Percentiles rank a stretch among this genome's conserved stretches.
phyloP scores from a whole-genome alignment of 1,139 yeast species.

The Lodderomyces elongisporus region DNA sequence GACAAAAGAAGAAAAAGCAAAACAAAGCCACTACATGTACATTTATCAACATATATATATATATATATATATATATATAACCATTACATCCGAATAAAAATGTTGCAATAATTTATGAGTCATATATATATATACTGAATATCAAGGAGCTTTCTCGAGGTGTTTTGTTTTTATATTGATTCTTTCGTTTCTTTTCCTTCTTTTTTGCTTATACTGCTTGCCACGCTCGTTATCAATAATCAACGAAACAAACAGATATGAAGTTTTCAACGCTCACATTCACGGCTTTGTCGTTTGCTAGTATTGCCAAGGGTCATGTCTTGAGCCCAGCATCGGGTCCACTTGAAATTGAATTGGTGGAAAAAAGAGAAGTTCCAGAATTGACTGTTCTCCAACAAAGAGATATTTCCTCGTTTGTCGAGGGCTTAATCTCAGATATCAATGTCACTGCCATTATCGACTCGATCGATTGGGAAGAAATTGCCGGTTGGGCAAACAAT shows the following conservation, averaged over 20 bases:
- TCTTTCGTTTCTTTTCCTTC: no score
- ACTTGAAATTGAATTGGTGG: not conserved
- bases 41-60: no score
- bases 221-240: not conserved
- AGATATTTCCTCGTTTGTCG: constrained; percentile 16
- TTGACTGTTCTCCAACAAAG: constrained; percentile 16
- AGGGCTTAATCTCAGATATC: constrained; percentile 14
- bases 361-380: constrained; percentile 5
- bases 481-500: constrained; percentile 29
- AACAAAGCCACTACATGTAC: no score
- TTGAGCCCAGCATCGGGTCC: constrained; percentile 8
- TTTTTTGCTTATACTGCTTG: not conserved
- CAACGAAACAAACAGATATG: constrained; percentile 4
- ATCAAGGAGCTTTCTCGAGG: no score
- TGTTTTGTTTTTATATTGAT: no score
- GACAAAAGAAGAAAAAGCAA: no score
- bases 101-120: no score
- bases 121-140: no score
- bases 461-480: constrained; percentile 22
- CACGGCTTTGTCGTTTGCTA: constrained; percentile 6
- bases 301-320: constrained; percentile 9
- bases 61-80: no score
- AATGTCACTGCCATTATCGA: constrained; percentile 18
- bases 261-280: constrained; percentile 10
- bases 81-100: no score